Conservation (phyloP, 1,139 yeast genomes). For the Lizanozyma gosingica region DNA sequence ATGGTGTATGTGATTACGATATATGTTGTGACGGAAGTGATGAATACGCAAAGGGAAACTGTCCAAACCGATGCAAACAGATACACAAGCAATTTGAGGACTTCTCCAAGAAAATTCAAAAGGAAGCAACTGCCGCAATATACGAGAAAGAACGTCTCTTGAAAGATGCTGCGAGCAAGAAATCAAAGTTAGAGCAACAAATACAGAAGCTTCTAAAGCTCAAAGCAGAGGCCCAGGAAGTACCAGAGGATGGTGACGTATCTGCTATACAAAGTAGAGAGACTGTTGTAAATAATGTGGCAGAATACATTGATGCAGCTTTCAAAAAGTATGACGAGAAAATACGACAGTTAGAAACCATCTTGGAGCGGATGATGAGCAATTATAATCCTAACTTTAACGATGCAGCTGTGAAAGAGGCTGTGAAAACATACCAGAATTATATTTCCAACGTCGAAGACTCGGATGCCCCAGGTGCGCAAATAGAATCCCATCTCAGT, state of each 20-base stretch:
- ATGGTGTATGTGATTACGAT: conserved; percentile 89
- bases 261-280: conserved; percentile 7
- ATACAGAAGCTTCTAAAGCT: conserved; percentile 8
- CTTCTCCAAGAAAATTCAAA: conserved; percentile 10
- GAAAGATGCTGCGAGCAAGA: conserved; percentile 6
- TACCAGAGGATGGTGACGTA: conserved; percentile 2
- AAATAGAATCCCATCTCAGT: not conserved
- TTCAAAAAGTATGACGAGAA: conserved; percentile 8
- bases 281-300: not conserved
- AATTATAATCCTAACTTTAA: conserved; percentile 85
- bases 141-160: conserved; percentile 11
- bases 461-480: conserved; percentile 1
- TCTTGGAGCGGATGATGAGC: conserved; percentile 37
- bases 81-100: conserved; percentile 23
- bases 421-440: conserved; percentile 55
- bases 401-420: conserved; percentile 76
- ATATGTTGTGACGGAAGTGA: conserved; percentile 94
- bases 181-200: conserved; percentile 18
- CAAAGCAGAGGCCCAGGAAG: conserved; percentile 6
- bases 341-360: conserved; percentile 26
- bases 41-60: conserved; percentile 42
- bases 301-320: not conserved
- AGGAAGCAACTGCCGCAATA: conserved; percentile 17
- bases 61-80: conserved; percentile 54
- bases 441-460: conserved; percentile 33